Evolutionary conservation across 352 stramenopile species (phyloP).

Genomic region (Pythium pyrilobum): DNA sequence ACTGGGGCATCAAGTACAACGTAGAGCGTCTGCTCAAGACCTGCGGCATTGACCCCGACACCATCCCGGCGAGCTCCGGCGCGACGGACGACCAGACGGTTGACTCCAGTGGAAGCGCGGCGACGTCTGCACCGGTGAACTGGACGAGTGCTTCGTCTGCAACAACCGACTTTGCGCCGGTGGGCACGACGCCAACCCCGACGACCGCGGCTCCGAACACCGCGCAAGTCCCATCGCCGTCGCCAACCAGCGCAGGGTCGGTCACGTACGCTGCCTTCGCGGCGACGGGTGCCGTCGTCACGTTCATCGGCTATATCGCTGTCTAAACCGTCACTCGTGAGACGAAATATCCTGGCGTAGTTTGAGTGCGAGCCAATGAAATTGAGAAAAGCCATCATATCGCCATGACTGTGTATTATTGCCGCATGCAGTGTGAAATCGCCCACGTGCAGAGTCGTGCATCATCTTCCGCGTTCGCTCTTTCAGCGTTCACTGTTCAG

Average conservation of each 20-base stretch:
- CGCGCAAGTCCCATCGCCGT: neutral
- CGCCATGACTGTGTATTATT: no score
- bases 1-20: constrained; percentile 42
- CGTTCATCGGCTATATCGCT: neutral
- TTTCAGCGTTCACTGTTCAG: neutral
- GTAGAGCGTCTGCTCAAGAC: constrained; percentile 35
- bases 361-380: no score
- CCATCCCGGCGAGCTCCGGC: neutral
- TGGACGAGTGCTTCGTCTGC: constrained; percentile 1
- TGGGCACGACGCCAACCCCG: constrained; percentile 30
- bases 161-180: constrained; percentile 26
- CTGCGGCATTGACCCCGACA: constrained; percentile 38
- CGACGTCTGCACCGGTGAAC: neutral
- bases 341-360: neutral
- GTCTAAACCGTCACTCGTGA: neutral
- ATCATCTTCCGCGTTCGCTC: no score
- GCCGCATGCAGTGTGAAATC: no score
- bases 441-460: no score
- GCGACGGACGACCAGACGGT: constrained; percentile 3
- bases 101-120: neutral
- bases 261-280: neutral
- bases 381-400: no score
- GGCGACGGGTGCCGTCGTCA: neutral
- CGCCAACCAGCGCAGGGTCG: neutral
- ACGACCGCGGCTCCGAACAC: constrained; percentile 12